Conservation (phyloP, 148 eudicot genomes). For the Chenopodium album region DNA sequence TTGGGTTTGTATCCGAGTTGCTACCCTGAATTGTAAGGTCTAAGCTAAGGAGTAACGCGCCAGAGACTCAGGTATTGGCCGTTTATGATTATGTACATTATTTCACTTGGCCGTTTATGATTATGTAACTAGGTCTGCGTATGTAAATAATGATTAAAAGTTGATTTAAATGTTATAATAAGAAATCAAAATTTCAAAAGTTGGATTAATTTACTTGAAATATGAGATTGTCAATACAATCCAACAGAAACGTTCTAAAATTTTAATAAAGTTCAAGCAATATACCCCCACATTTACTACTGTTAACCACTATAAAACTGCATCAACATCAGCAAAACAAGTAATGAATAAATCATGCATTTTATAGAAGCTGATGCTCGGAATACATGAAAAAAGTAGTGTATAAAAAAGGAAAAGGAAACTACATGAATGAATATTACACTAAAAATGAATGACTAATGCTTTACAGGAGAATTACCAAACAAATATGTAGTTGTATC, state of each 20-base stretch:
- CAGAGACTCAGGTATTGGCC: too few species aligned
- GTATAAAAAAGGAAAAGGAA: not conserved
- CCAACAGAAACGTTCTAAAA: not conserved
- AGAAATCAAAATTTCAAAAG: too few species aligned
- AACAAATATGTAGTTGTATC: slow-evolving; percentile 5
- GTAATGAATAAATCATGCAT: slow-evolving; percentile 20
- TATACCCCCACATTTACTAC: not conserved
- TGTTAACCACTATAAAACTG: not conserved
- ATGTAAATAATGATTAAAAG: too few species aligned
- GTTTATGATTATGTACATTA: too few species aligned
- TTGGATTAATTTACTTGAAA: not conserved
- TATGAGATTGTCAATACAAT: not conserved
- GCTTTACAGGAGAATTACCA: slow-evolving; percentile 23
- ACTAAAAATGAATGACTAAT: slow-evolving; percentile 22
- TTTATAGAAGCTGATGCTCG: not conserved
- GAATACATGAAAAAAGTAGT: not conserved
- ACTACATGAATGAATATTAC: slow-evolving; percentile 30
- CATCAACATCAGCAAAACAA: not conserved
- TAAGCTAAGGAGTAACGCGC: too few species aligned
- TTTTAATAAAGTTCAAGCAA: not conserved
- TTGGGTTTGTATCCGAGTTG: too few species aligned
- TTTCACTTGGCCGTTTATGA: too few species aligned
- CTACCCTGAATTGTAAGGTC: too few species aligned
- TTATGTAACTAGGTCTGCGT: too few species aligned
- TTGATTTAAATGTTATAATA: too few species aligned